These are phyloP conservation scores for Podaxis carcinomalis DNA, from an alignment of 768 basidiomycete species.

Conservation along the genomic window DNA sequence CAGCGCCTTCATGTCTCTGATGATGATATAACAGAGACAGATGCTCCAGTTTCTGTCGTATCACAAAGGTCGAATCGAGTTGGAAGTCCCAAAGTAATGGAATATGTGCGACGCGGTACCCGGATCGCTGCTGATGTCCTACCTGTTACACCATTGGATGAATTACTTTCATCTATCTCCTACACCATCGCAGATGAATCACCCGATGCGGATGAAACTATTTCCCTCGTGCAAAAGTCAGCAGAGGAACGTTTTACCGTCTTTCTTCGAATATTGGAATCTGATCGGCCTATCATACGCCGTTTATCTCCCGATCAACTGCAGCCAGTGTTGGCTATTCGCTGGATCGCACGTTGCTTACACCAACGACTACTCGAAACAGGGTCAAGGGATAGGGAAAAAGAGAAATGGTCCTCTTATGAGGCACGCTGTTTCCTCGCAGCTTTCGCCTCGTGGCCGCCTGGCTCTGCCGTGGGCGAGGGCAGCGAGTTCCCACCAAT, in stretches of 20 bases:
- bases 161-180: slow-evolving; percentile 38
- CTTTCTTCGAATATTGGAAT: slow-evolving; percentile 52
- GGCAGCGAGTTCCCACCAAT: slow-evolving; percentile 31
- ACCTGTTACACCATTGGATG: slow-evolving; percentile 42
- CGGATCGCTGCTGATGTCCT: slow-evolving; percentile 58
- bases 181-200: slow-evolving; percentile 21
- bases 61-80: slow-evolving; percentile 22
- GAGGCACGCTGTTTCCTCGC: slow-evolving; percentile 62
- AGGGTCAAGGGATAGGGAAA: slow-evolving; percentile 51
- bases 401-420: slow-evolving; percentile 62
- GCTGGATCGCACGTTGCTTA: slow-evolving; percentile 56
- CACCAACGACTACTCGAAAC: slow-evolving; percentile 48
- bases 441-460: slow-evolving; percentile 33
- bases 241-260: slow-evolving; percentile 48
- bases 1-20: slow-evolving; percentile 49
- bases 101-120: slow-evolving; percentile 69
- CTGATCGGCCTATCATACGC: slow-evolving; percentile 45
- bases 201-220: slow-evolving; percentile 25
- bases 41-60: slow-evolving; percentile 29
- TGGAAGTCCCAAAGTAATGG: slow-evolving; percentile 31
- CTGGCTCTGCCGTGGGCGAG: slow-evolving; percentile 2
- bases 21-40: slow-evolving; percentile 22
- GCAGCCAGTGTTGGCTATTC: slow-evolving; percentile 49
- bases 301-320: slow-evolving; percentile 42
- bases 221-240: slow-evolving; percentile 44